Base-by-base conservation (phyloP, 2,329 filamentous ascomycete genomes). In the Verticillium dahliae region DNA sequence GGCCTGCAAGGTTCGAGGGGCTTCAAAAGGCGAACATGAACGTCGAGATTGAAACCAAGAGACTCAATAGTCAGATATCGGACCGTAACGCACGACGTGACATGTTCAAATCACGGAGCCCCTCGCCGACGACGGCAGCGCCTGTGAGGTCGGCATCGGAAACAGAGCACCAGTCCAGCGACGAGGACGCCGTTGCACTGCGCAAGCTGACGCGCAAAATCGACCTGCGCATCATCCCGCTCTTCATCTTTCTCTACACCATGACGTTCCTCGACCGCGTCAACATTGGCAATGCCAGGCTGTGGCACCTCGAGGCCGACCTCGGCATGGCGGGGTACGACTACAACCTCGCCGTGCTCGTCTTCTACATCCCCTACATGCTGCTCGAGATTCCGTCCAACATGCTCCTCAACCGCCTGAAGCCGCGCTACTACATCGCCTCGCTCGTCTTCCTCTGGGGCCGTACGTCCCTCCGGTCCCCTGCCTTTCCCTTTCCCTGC, bases 341-440 rank as follows among this genome's bases (percentile, higher is more conserved):
- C 31, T 72, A 70, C 60, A 72, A 72, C 57, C 63, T 70, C 13
- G 66, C 63, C 6, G 61, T 69, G n/a, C 62, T 67, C 27, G 65
- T 72, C 14, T 72, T 72, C 61, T 72, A 69, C 52, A 66, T 75
- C 14, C 68, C 71, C 2, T 73, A 74, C 39, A 73, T 73, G 39
- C 31, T 70, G 13, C 66, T 72, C 27, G 71, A 72, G 62, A 67
- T 72, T 15, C 71, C 69, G 2, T 68, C 68, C 5, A 71, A 69
- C 41, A 66, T 72, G 60, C 60, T 73, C 18, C 66, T 75, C 39
- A 71, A 70, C 56, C 64, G 72, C 39, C 50, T 77, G 56, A 58
- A 67, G 31, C 69, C 70, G 11, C 66, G 67, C 35, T 68, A 64
- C 39, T 66, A 63, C 61, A 65, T 74, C 18, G 61, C 65, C 14